These are phyloP conservation scores for Hemerocallis citrina DNA, from an alignment of 106 monocot species.

Conservation along the genomic window DNA sequence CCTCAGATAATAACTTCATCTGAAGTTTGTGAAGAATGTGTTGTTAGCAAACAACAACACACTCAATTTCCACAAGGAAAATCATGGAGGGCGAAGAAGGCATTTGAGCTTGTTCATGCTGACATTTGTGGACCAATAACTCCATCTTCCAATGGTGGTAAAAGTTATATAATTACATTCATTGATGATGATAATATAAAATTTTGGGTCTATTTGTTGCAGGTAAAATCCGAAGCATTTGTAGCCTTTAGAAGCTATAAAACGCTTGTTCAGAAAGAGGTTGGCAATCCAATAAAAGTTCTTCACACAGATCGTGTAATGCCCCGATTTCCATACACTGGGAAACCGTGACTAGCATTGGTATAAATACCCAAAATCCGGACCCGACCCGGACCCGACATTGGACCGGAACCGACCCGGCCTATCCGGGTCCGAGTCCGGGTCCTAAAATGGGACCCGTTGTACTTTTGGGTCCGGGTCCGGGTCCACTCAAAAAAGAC, in stretches of 20 bases:
- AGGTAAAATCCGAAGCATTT: conserved; percentile 6
- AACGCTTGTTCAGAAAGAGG: not conserved
- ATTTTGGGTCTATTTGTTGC: not conserved
- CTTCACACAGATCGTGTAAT: not conserved
- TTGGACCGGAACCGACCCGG: no score
- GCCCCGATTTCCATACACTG: no score
- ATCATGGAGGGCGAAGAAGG: conserved; percentile 4
- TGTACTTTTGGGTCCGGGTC: no score
- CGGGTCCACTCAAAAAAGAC: no score
- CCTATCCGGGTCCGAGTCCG: no score
- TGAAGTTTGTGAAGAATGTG: conserved; percentile 5
- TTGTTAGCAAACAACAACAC: conserved; percentile 5
- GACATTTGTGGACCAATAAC: conserved; percentile 4
- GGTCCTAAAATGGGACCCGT: no score
- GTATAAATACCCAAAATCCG: no score
- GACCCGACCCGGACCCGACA: no score
- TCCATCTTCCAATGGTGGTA: conserved; percentile 1
- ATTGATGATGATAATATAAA: not conserved
- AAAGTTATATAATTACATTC: not conserved
- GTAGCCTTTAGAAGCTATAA: not conserved
- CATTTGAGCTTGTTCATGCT: conserved; percentile 1
- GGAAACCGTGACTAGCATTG: no score
- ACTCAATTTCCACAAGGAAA: not conserved
- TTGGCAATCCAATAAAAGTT: not conserved
- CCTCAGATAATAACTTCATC: not conserved